Base-by-base conservation (phyloP, 2,329 filamentous ascomycete genomes). In the Camillea tinctor region DNA sequence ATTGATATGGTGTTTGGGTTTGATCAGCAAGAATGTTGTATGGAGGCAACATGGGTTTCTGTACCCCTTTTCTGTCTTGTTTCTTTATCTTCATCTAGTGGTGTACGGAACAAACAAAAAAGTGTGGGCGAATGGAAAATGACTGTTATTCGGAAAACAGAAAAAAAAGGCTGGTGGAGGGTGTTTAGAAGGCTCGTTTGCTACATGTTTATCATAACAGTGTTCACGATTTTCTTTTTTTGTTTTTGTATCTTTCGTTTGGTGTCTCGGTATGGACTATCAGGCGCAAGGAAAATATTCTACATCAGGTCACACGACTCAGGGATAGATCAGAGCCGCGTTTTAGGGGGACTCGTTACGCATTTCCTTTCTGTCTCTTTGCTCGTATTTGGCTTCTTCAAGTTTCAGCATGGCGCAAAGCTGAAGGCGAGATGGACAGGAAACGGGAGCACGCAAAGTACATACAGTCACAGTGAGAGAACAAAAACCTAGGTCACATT, bases 191-290 rank as follows among this genome's bases (percentile, higher is more conserved):
- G 60, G 54, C 36, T 44, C n/a, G 36, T 44, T 44, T 44, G 36
- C 36, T 44, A 44, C 36, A 44, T n/a, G 36, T 44, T 44, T 44
- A 63, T 55, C 59, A 65, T 51, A 48, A 56, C 57, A 64, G 63
- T 57, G 61, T 56, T 67, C 63, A 60, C 61, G 36, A n/a, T 64
- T 64, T 57, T 54, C 62, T 58, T 58, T 58, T 50, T 60, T 57
- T 54, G 63, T 58, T 58, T 58, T 50, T 60, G 26, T 30, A 11
- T 20, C 48, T 60, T 52, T 60, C 61, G 54, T 60, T 60, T 62
- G 57, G 59, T 57, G 56, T 66, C 50, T 64, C 60, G 60, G 60
- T 51, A 56, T 51, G 49, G 54, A 57, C 49, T 60, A 57, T 60
- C 50, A 40, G 53, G 48, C 52, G 26, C 57, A 56, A 50, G 54